Base-by-base conservation (phyloP, 2,329 filamentous ascomycete species). In the Ceratocystis albifundus region DNA sequence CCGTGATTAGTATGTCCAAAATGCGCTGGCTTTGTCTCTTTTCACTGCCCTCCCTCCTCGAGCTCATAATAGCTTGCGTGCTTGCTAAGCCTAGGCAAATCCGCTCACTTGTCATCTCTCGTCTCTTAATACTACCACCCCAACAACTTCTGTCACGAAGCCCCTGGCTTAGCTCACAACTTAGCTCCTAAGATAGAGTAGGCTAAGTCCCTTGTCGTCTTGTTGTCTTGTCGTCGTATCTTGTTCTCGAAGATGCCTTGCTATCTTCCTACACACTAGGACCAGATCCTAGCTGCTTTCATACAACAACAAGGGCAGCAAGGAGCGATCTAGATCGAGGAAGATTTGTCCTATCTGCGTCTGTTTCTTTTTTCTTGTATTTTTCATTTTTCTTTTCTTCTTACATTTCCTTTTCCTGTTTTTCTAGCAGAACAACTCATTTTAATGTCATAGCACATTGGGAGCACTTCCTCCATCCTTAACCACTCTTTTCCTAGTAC, bases 371-470 rank as follows among this genome's bases (percentile, higher is more conserved):
- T 41, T 53, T 20, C 48, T 8, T 12, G n/a, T n/a, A 4, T 41
- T 41, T 41, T 15, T 15, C 36, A 12, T 4, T 4, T 41, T 53
- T 20, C 48, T 8, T 12, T 20, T 4, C 7, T 20, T 53, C 17
- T 53, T n/a, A 10, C 10, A 3, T 53, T 25, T 50, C n/a, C n/a
- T 8, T 59, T 59, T 59, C 28, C 10, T 20, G 55, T 59, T 20
- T 59, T 59, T 25, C 22, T 53, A 6, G 48, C 48, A 25, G 25
- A 15, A 3, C 55, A 17, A 30, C 32, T 59, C 55, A 59, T 59
- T 59, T 59, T 59, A 59, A 36, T 36, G 55, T 59, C 55, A 59
- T 32, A 59, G 55, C 55, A 59, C 55, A 59, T 8, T 59, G 55
- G 32, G 15, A 36, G 28, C 4, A 32, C 28, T 59, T 22, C 12